Evolutionary conservation across 805 yeast species (phyloP).

Genomic region (Ogataea polymorpha): DNA sequence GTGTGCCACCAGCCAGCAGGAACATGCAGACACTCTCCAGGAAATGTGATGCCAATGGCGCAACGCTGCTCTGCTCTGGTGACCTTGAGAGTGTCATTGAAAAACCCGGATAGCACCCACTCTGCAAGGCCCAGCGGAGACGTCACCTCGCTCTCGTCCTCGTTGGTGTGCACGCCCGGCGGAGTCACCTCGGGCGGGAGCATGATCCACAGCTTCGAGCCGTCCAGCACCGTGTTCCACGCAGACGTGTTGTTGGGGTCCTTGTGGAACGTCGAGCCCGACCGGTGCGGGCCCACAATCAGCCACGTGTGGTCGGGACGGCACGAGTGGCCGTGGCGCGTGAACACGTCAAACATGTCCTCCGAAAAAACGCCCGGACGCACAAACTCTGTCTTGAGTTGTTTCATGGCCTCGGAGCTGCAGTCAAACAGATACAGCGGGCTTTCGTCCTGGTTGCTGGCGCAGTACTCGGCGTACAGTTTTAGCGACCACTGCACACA

Average conservation of each 20-base stretch:
- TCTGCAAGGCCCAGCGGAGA: conserved; percentile 91
- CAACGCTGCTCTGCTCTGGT: conserved; percentile 44
- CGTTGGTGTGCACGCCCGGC: conserved; percentile 81
- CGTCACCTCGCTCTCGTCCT: conserved; percentile 81
- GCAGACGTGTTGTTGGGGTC: conserved; percentile 91
- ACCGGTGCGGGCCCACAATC: conserved; percentile 75
- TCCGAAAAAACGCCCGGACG: conserved; percentile 52
- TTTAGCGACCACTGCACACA: conserved; percentile 74
- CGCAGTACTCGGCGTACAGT: conserved; percentile 59
- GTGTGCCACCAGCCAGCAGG: conserved; percentile 99
- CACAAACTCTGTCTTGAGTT: conserved; percentile 49
- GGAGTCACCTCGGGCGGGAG: conserved; percentile 73
- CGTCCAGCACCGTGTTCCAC: conserved; percentile 79
- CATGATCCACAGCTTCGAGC: conserved; percentile 85
- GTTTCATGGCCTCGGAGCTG: conserved; percentile 61
- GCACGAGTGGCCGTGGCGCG: conserved; percentile 36
- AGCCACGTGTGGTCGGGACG: conserved; percentile 94
- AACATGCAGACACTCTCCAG: conserved; percentile 83
- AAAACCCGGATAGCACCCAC: conserved; percentile 83
- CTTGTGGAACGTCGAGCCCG: conserved; percentile 90
- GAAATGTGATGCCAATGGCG: conserved; percentile 67
- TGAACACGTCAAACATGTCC: conserved; percentile 57
- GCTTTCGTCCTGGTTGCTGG: conserved; percentile 67
- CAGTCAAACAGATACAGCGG: conserved; percentile 88
- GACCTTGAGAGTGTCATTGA: conserved; percentile 59